Base-by-base conservation (phyloP, 495 filamentous ascomycete species). In the Collariella sp. region DNA sequence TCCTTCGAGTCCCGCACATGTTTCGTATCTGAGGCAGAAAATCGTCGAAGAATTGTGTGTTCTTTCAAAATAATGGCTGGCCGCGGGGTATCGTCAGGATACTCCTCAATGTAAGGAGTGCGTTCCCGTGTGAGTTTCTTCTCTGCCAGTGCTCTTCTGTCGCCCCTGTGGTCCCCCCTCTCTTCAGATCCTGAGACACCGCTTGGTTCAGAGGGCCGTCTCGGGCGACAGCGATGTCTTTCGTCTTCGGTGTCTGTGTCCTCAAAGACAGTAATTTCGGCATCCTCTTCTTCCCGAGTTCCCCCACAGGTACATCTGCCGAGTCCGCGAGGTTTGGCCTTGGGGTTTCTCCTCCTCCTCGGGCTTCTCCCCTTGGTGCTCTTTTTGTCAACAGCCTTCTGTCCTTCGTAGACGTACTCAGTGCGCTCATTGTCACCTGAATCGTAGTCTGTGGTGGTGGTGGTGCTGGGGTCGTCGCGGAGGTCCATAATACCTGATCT, bases 61-160 rank as follows among this genome's bases (percentile, higher is more conserved):
- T 67, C 62, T 44, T 54, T 67, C 48, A 64, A 36, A 29, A 62
- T 42, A 24, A 67, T 55, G 22, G 52, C 45, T 5, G 64, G 64
- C 9, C 59, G 52, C 23, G 38, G 46, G 3, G 39, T 15, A 18
- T 60, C 56, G 9, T 62, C 58, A 5, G 64, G 64, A 55, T 67
- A 67, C 26, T 67, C 64, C 40, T 67, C 64, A 31, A 67, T 62
- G 40, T 67, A 67, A n/a, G 64, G 64, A 26, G 46, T 56, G 47
- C 38, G 50, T 36, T 41, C 56, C 18, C 45, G 43, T 19, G 31
- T 41, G 20, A 16, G 16, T 36, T 50, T 62, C 41, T 45, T 58
- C 15, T 40, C 40, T 12, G 24, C 35, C 10, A n/a, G 23, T 42
- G 36, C 42, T 46, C 18, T 46, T 54, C 35, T 55, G 24, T 48